phyloP scores from a whole-genome alignment of 257 asterid genomes.

The Anisodus tanguticus region DNA sequence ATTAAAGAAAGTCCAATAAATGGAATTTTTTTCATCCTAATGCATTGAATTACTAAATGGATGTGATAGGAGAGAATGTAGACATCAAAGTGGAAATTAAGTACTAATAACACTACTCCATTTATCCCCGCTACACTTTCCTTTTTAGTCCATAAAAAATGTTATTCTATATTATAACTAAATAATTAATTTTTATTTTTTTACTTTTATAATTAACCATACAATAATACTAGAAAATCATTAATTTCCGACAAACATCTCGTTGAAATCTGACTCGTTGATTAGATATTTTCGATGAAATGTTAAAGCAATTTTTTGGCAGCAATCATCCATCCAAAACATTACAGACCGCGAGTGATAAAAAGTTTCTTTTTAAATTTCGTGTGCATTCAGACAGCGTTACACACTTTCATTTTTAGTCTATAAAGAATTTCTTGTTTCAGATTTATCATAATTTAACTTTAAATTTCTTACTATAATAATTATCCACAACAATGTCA shows the following conservation, averaged over 20 bases:
- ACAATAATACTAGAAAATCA: no score
- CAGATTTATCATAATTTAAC: neutral
- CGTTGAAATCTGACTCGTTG: no score
- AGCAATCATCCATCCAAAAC: no score
- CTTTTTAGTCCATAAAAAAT: neutral
- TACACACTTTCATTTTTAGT: neutral
- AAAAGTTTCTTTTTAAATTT: no score
- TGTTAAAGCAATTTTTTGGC: no score
- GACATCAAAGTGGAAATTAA: slow-evolving; percentile 16
- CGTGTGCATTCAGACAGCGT: no score
- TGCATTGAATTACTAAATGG: slow-evolving; percentile 23
- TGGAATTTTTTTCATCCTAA: slow-evolving; percentile 20
- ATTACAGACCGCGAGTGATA: no score
- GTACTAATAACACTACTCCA: neutral
- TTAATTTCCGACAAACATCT: no score
- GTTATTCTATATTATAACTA: no score
- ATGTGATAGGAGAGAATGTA: slow-evolving; percentile 33
- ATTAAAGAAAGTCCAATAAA: slow-evolving; percentile 3
- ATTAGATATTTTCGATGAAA: no score
- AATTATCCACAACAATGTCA: neutral
- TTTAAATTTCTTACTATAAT: neutral
- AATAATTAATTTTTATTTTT: neutral
- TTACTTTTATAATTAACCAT: no score
- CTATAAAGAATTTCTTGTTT: no score
- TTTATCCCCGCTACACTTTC: neutral